These are phyloP conservation scores for Apiospora hydei DNA, from an alignment of 2,329 filamentous ascomycete species.

Conservation along the genomic window DNA sequence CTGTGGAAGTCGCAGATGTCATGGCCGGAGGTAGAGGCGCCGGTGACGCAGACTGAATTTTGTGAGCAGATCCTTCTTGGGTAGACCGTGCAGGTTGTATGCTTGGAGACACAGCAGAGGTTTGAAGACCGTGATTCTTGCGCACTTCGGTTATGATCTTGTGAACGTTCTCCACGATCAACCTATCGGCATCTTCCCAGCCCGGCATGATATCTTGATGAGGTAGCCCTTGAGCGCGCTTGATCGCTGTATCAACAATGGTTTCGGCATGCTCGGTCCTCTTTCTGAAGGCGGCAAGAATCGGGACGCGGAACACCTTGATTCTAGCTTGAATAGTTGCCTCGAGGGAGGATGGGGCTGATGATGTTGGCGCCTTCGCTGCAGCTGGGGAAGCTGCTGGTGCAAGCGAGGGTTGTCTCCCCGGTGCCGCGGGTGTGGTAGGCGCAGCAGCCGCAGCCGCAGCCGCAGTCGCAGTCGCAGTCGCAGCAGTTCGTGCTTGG, in stretches of 20 bases:
- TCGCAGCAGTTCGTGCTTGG: conserved; percentile 28
- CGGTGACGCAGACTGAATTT: conserved; percentile 36
- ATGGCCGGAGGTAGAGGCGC: conserved; percentile 33
- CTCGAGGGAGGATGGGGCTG: conserved; percentile 32
- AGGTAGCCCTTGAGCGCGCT: conserved; percentile 41
- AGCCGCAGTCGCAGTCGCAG: conserved; percentile 17
- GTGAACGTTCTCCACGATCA: conserved; percentile 42
- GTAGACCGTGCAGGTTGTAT: conserved; percentile 31
- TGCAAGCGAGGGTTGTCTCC: conserved; percentile 31
- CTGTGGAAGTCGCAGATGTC: conserved; percentile 22
- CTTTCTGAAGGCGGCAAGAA: conserved; percentile 39
- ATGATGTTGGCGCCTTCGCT: conserved; percentile 28
- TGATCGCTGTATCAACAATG: conserved; percentile 43
- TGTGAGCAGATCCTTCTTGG: conserved; percentile 25
- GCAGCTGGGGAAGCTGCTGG: conserved; percentile 31
- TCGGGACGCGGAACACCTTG: conserved; percentile 40
- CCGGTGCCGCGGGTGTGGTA: conserved; percentile 28
- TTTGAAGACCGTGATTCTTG: conserved; percentile 34
- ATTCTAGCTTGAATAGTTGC: conserved; percentile 41
- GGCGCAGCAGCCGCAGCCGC: conserved; percentile 17
- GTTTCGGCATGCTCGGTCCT: conserved; percentile 42
- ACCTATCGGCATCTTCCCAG: conserved; percentile 41
- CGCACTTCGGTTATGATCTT: conserved; percentile 42
- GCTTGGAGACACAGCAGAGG: conserved; percentile 27
- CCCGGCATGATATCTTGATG: conserved; percentile 37